Conservation (phyloP, 2,329 filamentous ascomycete species). For the Biscogniauxia mediterranea region DNA sequence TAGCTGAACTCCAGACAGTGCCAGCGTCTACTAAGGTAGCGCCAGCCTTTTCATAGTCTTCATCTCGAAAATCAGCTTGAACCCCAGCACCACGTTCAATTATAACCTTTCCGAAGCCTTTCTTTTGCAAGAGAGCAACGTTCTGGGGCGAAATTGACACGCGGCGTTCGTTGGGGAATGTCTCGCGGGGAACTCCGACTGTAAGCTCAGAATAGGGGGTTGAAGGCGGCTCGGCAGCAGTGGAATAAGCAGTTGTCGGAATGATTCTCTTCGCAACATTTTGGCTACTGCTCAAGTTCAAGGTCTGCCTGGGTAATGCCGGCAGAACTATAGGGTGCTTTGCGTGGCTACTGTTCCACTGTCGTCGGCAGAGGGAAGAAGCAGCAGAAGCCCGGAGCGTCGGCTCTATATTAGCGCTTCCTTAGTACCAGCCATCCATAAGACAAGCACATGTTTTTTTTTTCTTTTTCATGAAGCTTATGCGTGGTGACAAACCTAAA, state of each 20-base stretch:
- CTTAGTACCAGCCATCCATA: conserved; percentile 23
- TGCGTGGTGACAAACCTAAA: conserved; percentile 29
- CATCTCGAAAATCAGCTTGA: conserved; percentile 73
- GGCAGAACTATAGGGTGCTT: conserved; percentile 31
- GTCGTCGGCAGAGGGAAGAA: conserved; percentile 19
- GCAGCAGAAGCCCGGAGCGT: conserved; percentile 18
- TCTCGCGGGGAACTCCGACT: conserved; percentile 77
- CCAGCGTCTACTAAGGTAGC: conserved; percentile 70
- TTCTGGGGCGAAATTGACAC: conserved; percentile 85
- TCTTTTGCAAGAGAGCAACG: conserved; percentile 77
- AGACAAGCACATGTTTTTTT: conserved; percentile 3
- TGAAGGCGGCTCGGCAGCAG: conserved; percentile 39
- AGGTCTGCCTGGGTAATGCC: conserved; percentile 23
- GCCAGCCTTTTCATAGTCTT: conserved; percentile 74
- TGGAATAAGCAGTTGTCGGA: conserved; percentile 30
- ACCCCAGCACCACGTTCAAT: conserved; percentile 79
- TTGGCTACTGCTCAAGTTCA: conserved; percentile 17
- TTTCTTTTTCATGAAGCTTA: conserved; percentile 6
- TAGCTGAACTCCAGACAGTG: conserved; percentile 69
- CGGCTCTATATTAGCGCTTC: conserved; percentile 25
- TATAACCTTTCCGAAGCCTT: conserved; percentile 75
- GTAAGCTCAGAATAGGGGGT: conserved; percentile 70
- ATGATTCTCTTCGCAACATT: conserved; percentile 23
- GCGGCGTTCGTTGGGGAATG: conserved; percentile 74
- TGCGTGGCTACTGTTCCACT: conserved; percentile 29